A percentile compares a stretch with the other conserved stretches of the same genome.
phyloP scores from a whole-genome alignment of 495 filamentous ascomycete species.

The Penicillium simplicissimum region DNA sequence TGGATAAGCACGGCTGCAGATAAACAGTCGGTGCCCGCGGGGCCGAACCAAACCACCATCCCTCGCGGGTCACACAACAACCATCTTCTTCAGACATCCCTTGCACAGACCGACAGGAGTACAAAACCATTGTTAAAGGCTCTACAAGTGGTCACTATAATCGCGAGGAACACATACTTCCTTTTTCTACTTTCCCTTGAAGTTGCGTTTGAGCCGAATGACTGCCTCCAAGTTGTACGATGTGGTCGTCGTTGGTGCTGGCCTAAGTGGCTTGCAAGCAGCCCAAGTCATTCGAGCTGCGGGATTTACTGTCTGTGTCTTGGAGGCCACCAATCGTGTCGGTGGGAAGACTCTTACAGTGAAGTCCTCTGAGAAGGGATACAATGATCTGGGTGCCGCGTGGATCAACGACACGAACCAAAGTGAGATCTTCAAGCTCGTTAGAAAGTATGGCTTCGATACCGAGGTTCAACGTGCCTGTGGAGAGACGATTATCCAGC shows the following conservation, averaged over 20 bases:
- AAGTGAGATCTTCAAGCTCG: constrained; percentile 36
- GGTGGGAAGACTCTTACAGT: constrained; percentile 49
- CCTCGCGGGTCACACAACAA: background rate
- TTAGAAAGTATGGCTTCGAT: constrained; percentile 38
- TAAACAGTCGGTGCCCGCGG: background rate
- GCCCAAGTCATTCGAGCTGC: constrained; percentile 39
- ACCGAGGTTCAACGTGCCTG: constrained; percentile 36
- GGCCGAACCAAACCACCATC: background rate
- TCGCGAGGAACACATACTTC: too few relatives aligned
- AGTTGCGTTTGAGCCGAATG: background rate
- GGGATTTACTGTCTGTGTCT: constrained; percentile 40
- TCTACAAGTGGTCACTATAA: too few relatives aligned
- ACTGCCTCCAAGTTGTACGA: constrained; percentile 22
- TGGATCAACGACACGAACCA: constrained; percentile 56
- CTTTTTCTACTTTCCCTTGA: too few relatives aligned
- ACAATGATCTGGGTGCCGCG: constrained; percentile 48
- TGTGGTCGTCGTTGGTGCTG: constrained; percentile 51
- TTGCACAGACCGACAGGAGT: background rate
- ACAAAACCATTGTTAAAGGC: background rate
- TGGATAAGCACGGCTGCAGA: background rate
- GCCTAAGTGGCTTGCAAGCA: constrained; percentile 50
- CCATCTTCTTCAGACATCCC: background rate
- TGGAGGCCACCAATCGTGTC: constrained; percentile 49
- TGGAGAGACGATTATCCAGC: constrained; percentile 32
- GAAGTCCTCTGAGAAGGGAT: constrained; percentile 24